Conservation (phyloP, 768 basidiomycete species). For the Sutorius australiensis region DNA sequence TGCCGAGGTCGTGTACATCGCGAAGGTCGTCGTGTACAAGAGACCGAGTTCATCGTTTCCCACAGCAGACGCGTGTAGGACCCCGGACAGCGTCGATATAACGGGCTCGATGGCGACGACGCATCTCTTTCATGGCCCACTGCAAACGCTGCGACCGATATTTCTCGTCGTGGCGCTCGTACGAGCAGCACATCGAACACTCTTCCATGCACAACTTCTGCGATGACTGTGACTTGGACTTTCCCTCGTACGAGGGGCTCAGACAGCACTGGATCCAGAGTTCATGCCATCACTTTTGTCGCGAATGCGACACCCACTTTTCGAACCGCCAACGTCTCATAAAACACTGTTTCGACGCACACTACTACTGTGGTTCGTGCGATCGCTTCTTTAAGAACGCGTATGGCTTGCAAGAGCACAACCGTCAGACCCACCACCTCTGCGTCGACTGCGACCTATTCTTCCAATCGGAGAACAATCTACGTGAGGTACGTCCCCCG, state of each 20-base stretch:
- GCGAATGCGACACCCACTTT: conserved; percentile 46
- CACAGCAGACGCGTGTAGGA: conserved; percentile 27
- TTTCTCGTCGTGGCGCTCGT: conserved; percentile 31
- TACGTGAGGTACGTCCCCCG: conserved; percentile 12
- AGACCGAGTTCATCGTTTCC: conserved; percentile 22
- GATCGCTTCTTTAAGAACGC: conserved; percentile 39
- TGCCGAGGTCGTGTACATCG: conserved; percentile 58
- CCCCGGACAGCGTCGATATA: conserved; percentile 14
- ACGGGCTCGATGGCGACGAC: not conserved
- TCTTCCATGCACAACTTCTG: conserved; percentile 45
- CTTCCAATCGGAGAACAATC: conserved; percentile 34
- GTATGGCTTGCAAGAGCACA: conserved; percentile 44
- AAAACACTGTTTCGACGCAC: conserved; percentile 38
- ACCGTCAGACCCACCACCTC: conserved; percentile 41
- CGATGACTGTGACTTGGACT: conserved; percentile 44
- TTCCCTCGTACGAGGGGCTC: conserved; percentile 35
- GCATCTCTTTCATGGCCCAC: not conserved
- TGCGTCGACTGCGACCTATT: conserved; percentile 42
- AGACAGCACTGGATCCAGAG: conserved; percentile 53
- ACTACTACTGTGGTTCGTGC: conserved; percentile 44
- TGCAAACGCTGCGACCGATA: conserved; percentile 39
- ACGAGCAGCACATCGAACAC: conserved; percentile 34
- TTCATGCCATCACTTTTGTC: conserved; percentile 49
- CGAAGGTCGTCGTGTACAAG: not conserved
- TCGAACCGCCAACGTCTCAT: conserved; percentile 29